Evolutionary conservation across 2,329 filamentous ascomycete genomes (phyloP).

Genomic region (Ophiocordyceps camponoti-saundersi): DNA sequence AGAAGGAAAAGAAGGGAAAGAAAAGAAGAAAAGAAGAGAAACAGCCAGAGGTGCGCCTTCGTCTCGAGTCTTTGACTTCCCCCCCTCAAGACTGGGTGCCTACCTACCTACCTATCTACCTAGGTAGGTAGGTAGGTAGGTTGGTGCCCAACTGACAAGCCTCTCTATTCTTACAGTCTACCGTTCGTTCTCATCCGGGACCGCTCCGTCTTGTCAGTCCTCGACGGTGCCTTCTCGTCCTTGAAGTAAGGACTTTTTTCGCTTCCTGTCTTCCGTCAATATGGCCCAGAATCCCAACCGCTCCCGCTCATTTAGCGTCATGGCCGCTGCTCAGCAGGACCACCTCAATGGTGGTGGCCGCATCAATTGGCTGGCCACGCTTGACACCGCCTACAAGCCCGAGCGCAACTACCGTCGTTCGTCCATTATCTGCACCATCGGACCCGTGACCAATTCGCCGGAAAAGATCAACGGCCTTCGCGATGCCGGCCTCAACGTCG

Average conservation of each 20-base stretch:
- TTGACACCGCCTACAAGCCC: conserved; percentile 80
- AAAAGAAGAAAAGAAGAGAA: neutral
- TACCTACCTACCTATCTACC: too few species aligned
- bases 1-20: neutral
- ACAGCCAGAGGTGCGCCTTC: neutral
- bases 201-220: neutral
- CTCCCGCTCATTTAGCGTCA: conserved; percentile 21
- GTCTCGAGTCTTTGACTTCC: neutral
- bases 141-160: neutral
- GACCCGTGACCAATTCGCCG: conserved; percentile 96
- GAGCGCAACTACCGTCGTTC: conserved; percentile 86
- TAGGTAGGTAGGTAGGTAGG: too few species aligned
- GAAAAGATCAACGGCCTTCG: conserved; percentile 94
- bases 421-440: conserved; percentile 98
- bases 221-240: neutral
- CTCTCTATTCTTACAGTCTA: neutral
- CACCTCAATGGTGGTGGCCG: conserved; percentile 65
- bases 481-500: conserved; percentile 83
- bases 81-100: too few species aligned
- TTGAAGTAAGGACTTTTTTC: conserved; percentile 1
- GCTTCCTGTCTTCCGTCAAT: conserved; percentile 4
- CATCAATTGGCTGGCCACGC: conserved; percentile 48
- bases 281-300: conserved; percentile 16
- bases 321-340: conserved; percentile 57
- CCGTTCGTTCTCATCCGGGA: neutral